Conservation (phyloP, 257 asterid genomes). For the Penstemon newberryi region DNA sequence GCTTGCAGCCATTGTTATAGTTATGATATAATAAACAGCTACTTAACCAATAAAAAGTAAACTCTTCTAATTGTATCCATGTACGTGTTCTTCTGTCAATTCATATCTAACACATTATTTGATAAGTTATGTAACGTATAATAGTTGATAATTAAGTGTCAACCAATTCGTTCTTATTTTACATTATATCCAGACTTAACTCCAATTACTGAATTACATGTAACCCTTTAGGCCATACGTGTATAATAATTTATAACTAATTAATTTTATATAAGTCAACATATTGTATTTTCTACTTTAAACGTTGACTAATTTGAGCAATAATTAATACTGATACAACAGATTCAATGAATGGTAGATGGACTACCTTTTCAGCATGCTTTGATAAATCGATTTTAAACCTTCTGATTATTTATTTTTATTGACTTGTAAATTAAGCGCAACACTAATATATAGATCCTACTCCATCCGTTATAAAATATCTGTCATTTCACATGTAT, state of each 20-base stretch:
- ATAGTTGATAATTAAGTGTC: constrained; percentile 15
- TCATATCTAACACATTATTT: background rate
- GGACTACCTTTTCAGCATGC: constrained; percentile 20
- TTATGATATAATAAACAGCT: background rate
- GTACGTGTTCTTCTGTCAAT: background rate
- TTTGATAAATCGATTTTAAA: constrained; percentile 22
- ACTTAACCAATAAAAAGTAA: constrained; percentile 18
- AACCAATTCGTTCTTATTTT: constrained; percentile 13
- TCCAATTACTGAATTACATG: constrained; percentile 25
- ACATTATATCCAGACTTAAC: background rate
- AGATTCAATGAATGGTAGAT: constrained; percentile 6
- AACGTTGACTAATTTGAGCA: constrained; percentile 25
- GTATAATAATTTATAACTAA: no score
- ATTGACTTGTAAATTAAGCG: background rate
- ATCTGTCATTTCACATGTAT: no score
- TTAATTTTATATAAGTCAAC: constrained; percentile 25
- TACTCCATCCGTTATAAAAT: no score
- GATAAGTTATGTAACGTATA: background rate
- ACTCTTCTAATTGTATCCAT: background rate
- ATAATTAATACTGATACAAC: background rate
- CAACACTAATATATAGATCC: no score
- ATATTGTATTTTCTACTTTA: constrained; percentile 8
- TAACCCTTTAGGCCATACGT: no score
- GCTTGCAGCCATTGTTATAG: background rate
- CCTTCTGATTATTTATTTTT: constrained; percentile 2